A percentile compares a stretch with the other conserved stretches of the same genome.
These are phyloP conservation scores for Colletotrichum chrysophilum DNA, from an alignment of 2,329 filamentous ascomycete species.

Conservation along the genomic window DNA sequence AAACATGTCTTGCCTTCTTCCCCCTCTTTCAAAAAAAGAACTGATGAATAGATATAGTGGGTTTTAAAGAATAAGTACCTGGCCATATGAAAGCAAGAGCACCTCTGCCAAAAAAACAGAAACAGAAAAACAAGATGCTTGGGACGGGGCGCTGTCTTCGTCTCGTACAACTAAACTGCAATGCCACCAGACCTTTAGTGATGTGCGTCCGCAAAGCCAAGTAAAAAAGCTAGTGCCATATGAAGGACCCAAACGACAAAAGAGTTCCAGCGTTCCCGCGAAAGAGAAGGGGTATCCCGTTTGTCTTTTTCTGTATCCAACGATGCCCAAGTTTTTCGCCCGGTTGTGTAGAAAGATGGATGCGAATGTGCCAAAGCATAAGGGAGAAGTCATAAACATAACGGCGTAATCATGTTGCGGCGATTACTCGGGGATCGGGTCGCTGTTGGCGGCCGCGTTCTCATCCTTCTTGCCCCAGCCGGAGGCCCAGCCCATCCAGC, in stretches of 20 bases:
- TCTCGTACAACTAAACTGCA: neutral
- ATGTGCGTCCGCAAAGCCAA: neutral
- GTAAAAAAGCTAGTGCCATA: neutral
- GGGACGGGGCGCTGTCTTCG: neutral
- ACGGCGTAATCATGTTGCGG: constrained; percentile 1
- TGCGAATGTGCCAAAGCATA: constrained; percentile 8
- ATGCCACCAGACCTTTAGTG: neutral
- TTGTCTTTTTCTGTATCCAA: constrained; percentile 9
- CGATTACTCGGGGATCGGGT: constrained; percentile 23
- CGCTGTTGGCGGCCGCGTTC: constrained; percentile 16
- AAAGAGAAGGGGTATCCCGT: neutral
- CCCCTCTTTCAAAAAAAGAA: neutral
- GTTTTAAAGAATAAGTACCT: neutral
- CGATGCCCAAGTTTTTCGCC: constrained; percentile 1
- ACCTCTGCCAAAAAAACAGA: neutral
- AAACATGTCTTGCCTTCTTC: neutral
- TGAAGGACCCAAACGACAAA: neutral
- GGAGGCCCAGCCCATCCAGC: constrained; percentile 68
- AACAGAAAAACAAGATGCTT: neutral
- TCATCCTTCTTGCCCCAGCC: constrained; percentile 59
- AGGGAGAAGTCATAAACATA: constrained; percentile 18
- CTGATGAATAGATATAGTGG: neutral
- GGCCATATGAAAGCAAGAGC: neutral
- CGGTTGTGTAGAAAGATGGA: neutral
- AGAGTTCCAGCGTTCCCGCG: neutral